These are phyloP conservation scores for Penicillium coffeae DNA, from an alignment of 495 filamentous ascomycete genomes.

Conservation along the genomic window DNA sequence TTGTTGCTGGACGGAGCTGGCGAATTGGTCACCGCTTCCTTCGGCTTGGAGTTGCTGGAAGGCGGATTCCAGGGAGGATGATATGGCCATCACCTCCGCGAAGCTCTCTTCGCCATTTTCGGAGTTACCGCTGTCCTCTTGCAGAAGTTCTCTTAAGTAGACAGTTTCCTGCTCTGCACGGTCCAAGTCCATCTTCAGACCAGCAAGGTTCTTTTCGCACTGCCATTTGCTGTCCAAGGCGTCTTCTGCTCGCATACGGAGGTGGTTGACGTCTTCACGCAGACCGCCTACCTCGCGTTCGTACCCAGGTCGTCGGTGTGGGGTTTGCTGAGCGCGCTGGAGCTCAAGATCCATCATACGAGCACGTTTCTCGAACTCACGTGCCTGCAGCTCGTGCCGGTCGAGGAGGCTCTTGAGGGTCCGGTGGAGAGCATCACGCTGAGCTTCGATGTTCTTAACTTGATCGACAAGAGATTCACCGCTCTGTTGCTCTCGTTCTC, in stretches of 20 bases:
- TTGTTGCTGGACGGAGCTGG: slow-evolving; percentile 70
- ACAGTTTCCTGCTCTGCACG: slow-evolving; percentile 89
- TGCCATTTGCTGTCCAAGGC: slow-evolving; percentile 96
- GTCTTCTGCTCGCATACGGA: slow-evolving; percentile 87
- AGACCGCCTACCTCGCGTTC: slow-evolving; percentile 74
- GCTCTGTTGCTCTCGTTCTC: slow-evolving; percentile 60
- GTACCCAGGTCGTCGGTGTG: slow-evolving; percentile 72
- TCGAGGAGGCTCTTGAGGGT: slow-evolving; percentile 84
- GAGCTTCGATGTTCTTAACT: slow-evolving; percentile 86
- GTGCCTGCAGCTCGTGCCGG: slow-evolving; percentile 75
- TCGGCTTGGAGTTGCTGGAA: slow-evolving; percentile 72
- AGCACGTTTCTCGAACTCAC: slow-evolving; percentile 75
- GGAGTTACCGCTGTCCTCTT: slow-evolving; percentile 70
- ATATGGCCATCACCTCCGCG: slow-evolving; percentile 53
- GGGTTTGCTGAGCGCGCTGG: slow-evolving; percentile 62
- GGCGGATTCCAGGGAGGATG: slow-evolving; percentile 70
- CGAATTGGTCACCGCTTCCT: slow-evolving; percentile 64
- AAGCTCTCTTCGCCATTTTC: slow-evolving; percentile 42
- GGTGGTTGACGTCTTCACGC: slow-evolving; percentile 76
- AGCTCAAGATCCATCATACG: slow-evolving; percentile 72
- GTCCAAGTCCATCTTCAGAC: slow-evolving; percentile 96
- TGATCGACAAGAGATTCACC: slow-evolving; percentile 73
- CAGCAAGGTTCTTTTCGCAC: slow-evolving; percentile 87
- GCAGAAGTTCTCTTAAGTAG: slow-evolving; percentile 71
- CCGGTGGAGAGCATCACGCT: slow-evolving; percentile 86